Evolutionary conservation across 2,329 filamentous ascomycete genomes (phyloP).

Genomic region (Xylariaceae sp.): DNA sequence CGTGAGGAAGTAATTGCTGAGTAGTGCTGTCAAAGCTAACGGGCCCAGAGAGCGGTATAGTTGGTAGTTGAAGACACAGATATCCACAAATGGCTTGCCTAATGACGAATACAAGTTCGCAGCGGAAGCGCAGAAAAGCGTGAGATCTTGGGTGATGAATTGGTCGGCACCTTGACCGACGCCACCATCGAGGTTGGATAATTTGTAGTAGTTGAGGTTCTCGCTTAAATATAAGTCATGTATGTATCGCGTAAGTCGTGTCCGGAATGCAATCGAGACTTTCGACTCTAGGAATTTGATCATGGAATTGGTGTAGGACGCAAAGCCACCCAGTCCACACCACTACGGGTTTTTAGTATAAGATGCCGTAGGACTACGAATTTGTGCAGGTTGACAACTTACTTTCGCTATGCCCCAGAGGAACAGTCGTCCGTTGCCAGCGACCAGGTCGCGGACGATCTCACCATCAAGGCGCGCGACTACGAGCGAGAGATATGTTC

Average conservation of each 20-base stretch:
- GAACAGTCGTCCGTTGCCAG: constrained; percentile 85
- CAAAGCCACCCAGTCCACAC: constrained; percentile 89
- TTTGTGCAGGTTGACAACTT: constrained; percentile 20
- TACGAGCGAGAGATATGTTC: constrained; percentile 90
- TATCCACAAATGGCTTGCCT: constrained; percentile 96
- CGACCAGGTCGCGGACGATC: constrained; percentile 94
- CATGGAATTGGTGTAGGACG: constrained; percentile 97
- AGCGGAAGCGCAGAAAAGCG: constrained; percentile 88
- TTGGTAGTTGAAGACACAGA: constrained; percentile 98
- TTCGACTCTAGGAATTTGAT: constrained; percentile 98
- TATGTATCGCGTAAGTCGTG: constrained; percentile 90
- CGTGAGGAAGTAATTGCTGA: constrained; percentile 92
- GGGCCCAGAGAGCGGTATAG: constrained; percentile 89
- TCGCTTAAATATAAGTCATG: constrained; percentile 96
- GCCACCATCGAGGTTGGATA: constrained; percentile 88
- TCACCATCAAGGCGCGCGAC: constrained; percentile 92
- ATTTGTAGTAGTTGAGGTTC: constrained; percentile 93
- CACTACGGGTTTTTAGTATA: constrained; percentile 49
- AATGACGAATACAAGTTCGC: constrained; percentile 92
- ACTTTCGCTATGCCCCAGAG: constrained; percentile 82
- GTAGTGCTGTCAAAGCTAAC: constrained; percentile 77
- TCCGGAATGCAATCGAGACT: constrained; percentile 96
- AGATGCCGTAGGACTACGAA: neutral
- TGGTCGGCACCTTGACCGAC: constrained; percentile 91
- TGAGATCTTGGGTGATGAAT: constrained; percentile 96